Evolutionary conservation across 2,329 filamentous ascomycete species (phyloP), one percentile per base, ranked within the genome.

Genomic region (Neonectria punicea): DNA sequence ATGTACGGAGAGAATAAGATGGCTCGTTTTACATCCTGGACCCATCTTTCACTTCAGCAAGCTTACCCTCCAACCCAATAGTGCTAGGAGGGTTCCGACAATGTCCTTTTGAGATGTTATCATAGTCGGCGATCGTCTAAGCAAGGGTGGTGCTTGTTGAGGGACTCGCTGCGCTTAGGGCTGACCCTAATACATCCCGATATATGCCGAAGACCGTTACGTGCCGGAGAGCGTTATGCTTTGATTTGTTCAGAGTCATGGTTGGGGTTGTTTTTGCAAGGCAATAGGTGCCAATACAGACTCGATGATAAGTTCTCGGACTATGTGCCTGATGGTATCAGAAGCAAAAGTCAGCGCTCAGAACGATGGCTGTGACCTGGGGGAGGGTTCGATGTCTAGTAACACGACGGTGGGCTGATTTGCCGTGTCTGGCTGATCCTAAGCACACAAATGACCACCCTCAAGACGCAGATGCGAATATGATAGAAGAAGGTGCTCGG

Each of bases 1-100:
- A 39, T 39, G 39, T 22, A 53, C 47, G 60, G 53, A 58, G 22
- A 53, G 39, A 54, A 54, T 55, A 43, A 50, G 53, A 49, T 11
- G 22, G 20, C 50, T 22, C 30, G 16, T 46, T 49, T 41, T 32
- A 39, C 20, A 36, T 34, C 34, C 30, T 16, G 30, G 28, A 18
- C 47, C 20, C 16, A 13, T 20, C 28, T 51, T 10, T 14, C 47
- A 13, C 16, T 32, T 30, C 14, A 18, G 20, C 13, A 20, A 20
- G n/a, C n/a, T 20, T n/a, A 11, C 25, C 11, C 11, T n/a, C 4
- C 10, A 34, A 11, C 46, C 6, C 14, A 8, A 8, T 11, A 7
- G 22, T 13, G 30, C 49, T 22, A 20, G 10, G 30, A 34, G 5
- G n/a, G 7, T 5, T 20, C 11, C 5, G 13, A 10, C 10, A 9